Base-by-base conservation (phyloP, 192 early-diverging fungal species). In the Haplosporangium gracile region DNA sequence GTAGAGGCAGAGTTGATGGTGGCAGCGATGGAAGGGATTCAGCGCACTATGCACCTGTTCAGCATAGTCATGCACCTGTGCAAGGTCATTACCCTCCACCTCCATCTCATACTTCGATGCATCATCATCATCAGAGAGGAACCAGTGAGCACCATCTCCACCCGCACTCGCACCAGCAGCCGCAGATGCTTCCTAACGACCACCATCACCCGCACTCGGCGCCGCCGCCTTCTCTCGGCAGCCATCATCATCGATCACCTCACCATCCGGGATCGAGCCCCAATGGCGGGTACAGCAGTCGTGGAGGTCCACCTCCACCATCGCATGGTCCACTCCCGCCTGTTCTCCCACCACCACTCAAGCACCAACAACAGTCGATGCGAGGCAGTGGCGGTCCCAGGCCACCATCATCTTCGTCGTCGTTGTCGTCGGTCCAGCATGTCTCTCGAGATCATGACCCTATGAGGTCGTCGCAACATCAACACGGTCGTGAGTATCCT, bases 21-120 rank as follows among this genome's bases (percentile, higher is more conserved):
- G 13, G 60, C n/a, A 29, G 26, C 13, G n/a, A 26, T 32, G n/a
- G 26, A 65, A 29, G 60, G 24, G 60, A 40, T 42, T 20, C 80
- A 55, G 47, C 20, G 24, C 60, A 15, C 8, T 70, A 47, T 60
- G 39, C 74, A 18, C 47, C 55, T 20, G 15, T 29, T 45, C 72
- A 43, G 43, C 38, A 34, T 69, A 38, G 38, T n/a, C 40, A 42
- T 42, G 70, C 70, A 24, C 71, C 71, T 15, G 42, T 45, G 11
- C 80, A 82, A 24, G 80, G 74, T 0, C 74, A 82, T 39, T 82
- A 82, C 42, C 74, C 79, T n/a, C 49, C 72, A 40, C 80, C 80
- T 0, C 72, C 72, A 9, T 11, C 55, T 18, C 42, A 49, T 76
- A 24, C 71, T 4, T 29, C 71, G 45, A 29, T 45, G 9, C 68